These are phyloP conservation scores for Candida oleophila DNA, from an alignment of 805 yeast genomes.

Conservation along the genomic window DNA sequence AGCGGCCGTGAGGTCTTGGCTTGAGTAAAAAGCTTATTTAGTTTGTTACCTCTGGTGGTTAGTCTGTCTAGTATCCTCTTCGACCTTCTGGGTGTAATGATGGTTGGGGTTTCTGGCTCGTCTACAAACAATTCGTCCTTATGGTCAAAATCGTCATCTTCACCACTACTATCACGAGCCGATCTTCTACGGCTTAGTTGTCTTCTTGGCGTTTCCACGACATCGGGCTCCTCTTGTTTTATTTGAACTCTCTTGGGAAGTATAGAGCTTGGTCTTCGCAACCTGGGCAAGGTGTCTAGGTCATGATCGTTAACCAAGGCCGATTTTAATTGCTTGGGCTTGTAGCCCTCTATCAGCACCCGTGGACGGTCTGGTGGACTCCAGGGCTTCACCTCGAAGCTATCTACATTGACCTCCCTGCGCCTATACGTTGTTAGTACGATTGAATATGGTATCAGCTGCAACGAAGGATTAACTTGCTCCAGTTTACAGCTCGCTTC, in stretches of 20 bases:
- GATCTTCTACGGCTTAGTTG: neutral
- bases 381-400: conserved; percentile 12
- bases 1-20: neutral
- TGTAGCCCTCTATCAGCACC: conserved; percentile 7
- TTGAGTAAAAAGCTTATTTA: neutral
- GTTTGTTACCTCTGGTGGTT: neutral
- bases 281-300: conserved; percentile 14
- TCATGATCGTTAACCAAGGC: conserved; percentile 18
- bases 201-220: neutral
- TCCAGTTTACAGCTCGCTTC: too few species aligned
- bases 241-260: neutral
- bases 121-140: neutral
- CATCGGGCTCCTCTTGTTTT: neutral
- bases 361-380: neutral
- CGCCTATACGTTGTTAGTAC: conserved; percentile 7
- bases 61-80: neutral
- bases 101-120: conserved; percentile 3
- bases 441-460: too few species aligned
- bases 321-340: conserved; percentile 14
- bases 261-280: conserved; percentile 1
- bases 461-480: too few species aligned
- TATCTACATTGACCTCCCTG: conserved; percentile 8
- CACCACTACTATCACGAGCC: conserved; percentile 1
- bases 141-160: conserved; percentile 3
- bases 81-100: conserved; percentile 1